Percentiles rank a stretch among this genome's conserved stretches.
Conservation (phyloP, 345 rosid species). For the Boechera stricta region DNA sequence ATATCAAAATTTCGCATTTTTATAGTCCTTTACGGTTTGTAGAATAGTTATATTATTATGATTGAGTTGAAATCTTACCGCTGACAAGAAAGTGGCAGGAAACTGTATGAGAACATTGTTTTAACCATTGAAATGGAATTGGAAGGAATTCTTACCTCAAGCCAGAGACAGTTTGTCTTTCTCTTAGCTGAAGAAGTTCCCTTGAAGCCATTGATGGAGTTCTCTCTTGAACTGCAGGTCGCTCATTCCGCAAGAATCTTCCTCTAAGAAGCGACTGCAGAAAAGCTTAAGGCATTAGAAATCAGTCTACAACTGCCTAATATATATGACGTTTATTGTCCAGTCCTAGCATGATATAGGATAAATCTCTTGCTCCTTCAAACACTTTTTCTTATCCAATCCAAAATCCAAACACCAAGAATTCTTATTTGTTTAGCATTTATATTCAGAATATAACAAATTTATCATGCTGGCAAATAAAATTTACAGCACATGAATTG, state of each 20-base stretch:
- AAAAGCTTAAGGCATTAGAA: slow-evolving; percentile 35
- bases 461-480: background rate
- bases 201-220: slow-evolving; percentile 78
- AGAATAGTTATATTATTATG: background rate
- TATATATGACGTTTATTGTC: slow-evolving; percentile 6
- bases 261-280: slow-evolving; percentile 92
- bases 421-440: background rate
- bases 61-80: background rate
- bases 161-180: slow-evolving; percentile 90
- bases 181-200: slow-evolving; percentile 90
- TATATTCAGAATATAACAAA: background rate
- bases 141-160: slow-evolving; percentile 62
- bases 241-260: slow-evolving; percentile 91
- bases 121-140: background rate
- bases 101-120: background rate
- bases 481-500: background rate
- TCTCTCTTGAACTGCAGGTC: slow-evolving; percentile 77
- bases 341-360: slow-evolving; percentile 5
- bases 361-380: background rate
- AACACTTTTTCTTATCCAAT: slow-evolving; percentile 18
- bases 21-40: background rate
- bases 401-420: slow-evolving; percentile 13
- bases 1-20: background rate
- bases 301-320: slow-evolving; percentile 17
- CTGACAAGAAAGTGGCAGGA: slow-evolving; percentile 7